phyloP scores from a whole-genome alignment of 2,329 filamentous ascomycete genomes.

The Triangularia setosa region DNA sequence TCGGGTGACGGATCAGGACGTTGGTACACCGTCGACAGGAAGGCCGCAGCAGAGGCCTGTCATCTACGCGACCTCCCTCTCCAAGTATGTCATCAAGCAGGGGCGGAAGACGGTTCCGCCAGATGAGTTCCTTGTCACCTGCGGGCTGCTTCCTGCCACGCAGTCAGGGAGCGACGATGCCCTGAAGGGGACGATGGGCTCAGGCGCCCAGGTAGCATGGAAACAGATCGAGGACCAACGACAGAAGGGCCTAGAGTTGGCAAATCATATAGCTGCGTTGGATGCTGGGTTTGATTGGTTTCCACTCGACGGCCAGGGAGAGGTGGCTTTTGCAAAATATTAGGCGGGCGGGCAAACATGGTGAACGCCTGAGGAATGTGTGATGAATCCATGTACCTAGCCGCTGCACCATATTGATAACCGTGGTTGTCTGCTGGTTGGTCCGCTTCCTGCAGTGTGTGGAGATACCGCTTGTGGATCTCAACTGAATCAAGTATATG shows the following conservation, averaged over 20 bases:
- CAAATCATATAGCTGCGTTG: background rate
- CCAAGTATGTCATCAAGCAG: conserved; percentile 11
- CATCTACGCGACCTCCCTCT: background rate
- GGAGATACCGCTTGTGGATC: too few species aligned
- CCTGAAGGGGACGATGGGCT: background rate
- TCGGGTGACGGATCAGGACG: background rate
- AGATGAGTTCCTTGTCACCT: background rate
- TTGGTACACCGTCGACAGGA: background rate
- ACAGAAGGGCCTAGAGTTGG: conserved; percentile 1
- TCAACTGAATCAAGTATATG: too few species aligned
- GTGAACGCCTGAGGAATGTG: too few species aligned
- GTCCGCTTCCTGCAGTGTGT: too few species aligned
- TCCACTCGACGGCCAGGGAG: background rate
- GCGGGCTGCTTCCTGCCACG: background rate
- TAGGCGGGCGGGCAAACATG: too few species aligned
- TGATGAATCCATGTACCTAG: too few species aligned
- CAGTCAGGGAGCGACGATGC: too few species aligned
- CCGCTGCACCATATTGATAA: too few species aligned
- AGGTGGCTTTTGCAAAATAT: background rate
- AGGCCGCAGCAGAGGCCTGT: too few species aligned
- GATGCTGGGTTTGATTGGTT: conserved; percentile 2
- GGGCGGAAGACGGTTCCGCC: conserved; percentile 9
- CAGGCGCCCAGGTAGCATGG: background rate
- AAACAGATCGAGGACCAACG: background rate
- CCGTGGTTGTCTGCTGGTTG: too few species aligned